Base-by-base conservation (phyloP, 495 filamentous ascomycete genomes). In the Bryoglossum gracile region DNA sequence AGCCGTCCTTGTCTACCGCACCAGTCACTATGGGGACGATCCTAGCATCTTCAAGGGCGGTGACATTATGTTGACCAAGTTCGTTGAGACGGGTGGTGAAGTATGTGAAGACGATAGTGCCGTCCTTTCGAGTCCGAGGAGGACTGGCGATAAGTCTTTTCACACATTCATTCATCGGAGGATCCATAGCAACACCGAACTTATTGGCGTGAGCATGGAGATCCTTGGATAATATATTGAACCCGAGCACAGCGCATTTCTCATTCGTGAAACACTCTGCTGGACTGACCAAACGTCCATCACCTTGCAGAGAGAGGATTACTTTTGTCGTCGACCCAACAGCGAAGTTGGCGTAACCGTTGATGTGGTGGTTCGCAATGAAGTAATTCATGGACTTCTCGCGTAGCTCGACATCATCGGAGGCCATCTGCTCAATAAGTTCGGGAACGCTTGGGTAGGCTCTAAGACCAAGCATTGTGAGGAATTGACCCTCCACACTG, bases 211-310 rank as follows among this genome's bases (percentile, higher is more conserved):
- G 54, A 5, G 86, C 83, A 69, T 97, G 84, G 8, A 97, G 72
- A 48, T 90, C 84, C 41, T 63, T 71, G 36, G 74, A 72, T 25
- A 98, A 68, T 21, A 95, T 83, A 42, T 77, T 69, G 57, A 90
- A 96, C 0, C 85, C 86, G 42, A 97, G 74, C 18, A 94, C 70
- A 2, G 81, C 69, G 14, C 87, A 83, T 22, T 76, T 73, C 35
- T 84, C 81, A 54, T 96, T 87, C 0, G 83, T 86, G 61, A 84
- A 97, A 60, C 89, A 94, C 39, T 85, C 76, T 14, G 73, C 78
- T 8, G 90, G 89, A 0, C 70, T 62, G n/a, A 84, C 82, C 3
- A 90, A 63, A 24, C 66, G 70, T 48, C 75, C 71, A 3, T 80
- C 73, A 8, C 75, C 73, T 53, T 90, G 73, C 2, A 91, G 57